Evolutionary conservation across 2,329 filamentous ascomycete genomes (phyloP).

Genomic region (Chrysoporthe cubensis): DNA sequence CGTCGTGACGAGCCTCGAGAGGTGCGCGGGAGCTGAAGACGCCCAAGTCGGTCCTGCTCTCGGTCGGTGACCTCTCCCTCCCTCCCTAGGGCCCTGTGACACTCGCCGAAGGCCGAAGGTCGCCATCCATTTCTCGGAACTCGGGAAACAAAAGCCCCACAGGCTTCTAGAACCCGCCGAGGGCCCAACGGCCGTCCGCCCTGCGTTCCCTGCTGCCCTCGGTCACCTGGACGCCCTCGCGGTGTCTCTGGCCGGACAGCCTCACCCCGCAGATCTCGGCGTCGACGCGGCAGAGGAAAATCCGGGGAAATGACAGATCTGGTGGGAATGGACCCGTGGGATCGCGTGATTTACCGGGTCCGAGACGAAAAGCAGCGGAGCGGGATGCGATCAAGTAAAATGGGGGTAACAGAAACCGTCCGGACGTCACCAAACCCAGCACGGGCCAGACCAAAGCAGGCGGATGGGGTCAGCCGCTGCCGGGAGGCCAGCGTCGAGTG

Average conservation of each 20-base stretch:
- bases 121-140: background rate
- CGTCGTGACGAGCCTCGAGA: background rate
- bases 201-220: background rate
- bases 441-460: conserved; percentile 21
- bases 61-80: background rate
- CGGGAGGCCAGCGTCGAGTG: conserved; percentile 14
- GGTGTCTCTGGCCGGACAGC: background rate
- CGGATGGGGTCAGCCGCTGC: conserved; percentile 29
- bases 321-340: background rate
- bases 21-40: background rate
- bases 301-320: conserved; percentile 18
- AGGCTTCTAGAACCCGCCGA: conserved; percentile 1
- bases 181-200: background rate
- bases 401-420: conserved; percentile 29
- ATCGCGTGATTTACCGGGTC: conserved; percentile 27
- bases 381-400: conserved; percentile 27
- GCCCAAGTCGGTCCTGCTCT: too few relatives aligned
- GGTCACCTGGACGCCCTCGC: background rate
- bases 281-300: background rate
- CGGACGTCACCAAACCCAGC: conserved; percentile 21
- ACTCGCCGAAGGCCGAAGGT: background rate
- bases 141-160: background rate
- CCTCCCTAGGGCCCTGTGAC: background rate
- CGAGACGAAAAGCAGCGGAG: conserved; percentile 12
- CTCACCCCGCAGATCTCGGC: conserved; percentile 1